Conservation (phyloP, 148 eudicot genomes). For the Vaccinium corymbosum region DNA sequence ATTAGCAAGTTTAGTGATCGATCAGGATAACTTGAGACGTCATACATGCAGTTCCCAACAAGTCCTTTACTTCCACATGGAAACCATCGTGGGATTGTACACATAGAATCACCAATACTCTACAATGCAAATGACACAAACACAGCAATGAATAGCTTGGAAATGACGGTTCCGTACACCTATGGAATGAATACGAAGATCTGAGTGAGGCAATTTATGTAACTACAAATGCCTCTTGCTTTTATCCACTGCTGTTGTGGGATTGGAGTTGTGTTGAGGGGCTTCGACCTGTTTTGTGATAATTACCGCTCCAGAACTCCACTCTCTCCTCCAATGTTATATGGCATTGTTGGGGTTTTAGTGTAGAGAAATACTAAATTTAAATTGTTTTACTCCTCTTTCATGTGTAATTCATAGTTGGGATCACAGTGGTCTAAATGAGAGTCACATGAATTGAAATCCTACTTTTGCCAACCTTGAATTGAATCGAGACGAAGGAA, state of each 20-base stretch:
- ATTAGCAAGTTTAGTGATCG: neutral
- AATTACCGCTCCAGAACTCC: too few species aligned
- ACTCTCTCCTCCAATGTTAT: neutral
- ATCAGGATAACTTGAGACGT: neutral
- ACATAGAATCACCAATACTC: neutral
- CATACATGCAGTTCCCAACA: neutral
- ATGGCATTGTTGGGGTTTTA: neutral
- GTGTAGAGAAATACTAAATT: neutral
- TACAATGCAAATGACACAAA: neutral
- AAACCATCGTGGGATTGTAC: neutral
- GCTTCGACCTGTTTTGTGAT: neutral
- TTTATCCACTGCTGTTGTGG: neutral
- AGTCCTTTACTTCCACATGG: neutral
- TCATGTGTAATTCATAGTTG: neutral
- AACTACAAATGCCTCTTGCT: neutral
- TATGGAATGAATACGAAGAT: neutral
- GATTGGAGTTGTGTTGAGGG: neutral
- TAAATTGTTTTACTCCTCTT: neutral
- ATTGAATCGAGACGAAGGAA: neutral
- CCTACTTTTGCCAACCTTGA: neutral
- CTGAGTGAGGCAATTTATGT: neutral
- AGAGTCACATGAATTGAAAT: neutral
- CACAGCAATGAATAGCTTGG: neutral
- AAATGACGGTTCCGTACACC: neutral
- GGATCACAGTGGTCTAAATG: neutral